Conservation (phyloP, 75 land plant genomes). For the Selaginella moellendorffii region DNA sequence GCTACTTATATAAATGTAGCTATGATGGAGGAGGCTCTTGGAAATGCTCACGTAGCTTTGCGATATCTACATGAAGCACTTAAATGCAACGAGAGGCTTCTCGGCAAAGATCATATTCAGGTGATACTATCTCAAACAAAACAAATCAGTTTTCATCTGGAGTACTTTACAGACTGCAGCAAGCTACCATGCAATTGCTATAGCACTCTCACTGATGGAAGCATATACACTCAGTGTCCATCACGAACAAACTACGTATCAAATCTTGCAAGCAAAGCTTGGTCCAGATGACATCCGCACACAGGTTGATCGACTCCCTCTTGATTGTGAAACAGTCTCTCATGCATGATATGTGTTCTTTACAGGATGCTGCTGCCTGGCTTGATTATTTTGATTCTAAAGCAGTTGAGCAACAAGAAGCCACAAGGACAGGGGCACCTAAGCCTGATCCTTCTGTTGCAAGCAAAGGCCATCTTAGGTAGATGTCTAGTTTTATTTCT, state of each 20-base stretch:
- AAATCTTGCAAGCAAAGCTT: conserved; percentile 3
- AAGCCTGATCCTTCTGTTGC: conserved; percentile 4
- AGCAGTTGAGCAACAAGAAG: conserved; percentile 6
- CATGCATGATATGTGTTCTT: not conserved
- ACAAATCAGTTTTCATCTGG: not conserved
- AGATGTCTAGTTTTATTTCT: not conserved
- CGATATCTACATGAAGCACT: conserved; percentile 9
- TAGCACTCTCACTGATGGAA: conserved; percentile 7
- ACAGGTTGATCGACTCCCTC: not conserved
- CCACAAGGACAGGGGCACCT: conserved; percentile 6
- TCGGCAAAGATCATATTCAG: conserved; percentile 9
- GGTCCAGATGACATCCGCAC: conserved; percentile 7
- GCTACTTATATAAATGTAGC: conserved; percentile 7
- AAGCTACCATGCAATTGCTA: conserved; percentile 7
- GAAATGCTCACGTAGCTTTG: conserved; percentile 2
- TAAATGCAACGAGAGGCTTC: conserved; percentile 2
- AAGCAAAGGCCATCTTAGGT: conserved; percentile 8
- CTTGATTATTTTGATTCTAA: conserved; percentile 7
- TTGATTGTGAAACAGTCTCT: not conserved
- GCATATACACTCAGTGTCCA: conserved; percentile 7
- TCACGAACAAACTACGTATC: conserved; percentile 8
- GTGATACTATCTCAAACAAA: not conserved
- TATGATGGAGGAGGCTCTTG: conserved; percentile 10
- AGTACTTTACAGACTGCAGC: conserved; percentile 8
- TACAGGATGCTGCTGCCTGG: conserved; percentile 10